Percentiles rank a stretch among this genome's conserved stretches.
These are phyloP conservation scores for Calonectria henricotiae DNA, from an alignment of 2,329 filamentous ascomycete species.

Conservation along the genomic window DNA sequence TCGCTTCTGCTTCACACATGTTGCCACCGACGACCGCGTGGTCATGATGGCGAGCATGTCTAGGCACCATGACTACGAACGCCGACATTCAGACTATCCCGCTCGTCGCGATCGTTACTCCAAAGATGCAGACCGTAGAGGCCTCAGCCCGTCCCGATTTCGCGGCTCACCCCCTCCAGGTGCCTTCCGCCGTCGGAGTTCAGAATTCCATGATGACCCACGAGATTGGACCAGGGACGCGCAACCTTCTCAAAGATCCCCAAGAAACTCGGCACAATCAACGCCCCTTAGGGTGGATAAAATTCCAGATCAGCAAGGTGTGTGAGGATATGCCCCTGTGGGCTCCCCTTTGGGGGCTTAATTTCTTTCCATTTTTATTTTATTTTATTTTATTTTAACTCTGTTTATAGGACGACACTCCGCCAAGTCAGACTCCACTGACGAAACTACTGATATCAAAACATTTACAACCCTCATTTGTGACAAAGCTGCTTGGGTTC, in stretches of 20 bases:
- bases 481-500: constrained; percentile 46
- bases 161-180: constrained; percentile 31
- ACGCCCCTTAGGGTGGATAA: constrained; percentile 30
- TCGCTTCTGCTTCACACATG: constrained; percentile 39
- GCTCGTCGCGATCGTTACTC: constrained; percentile 34
- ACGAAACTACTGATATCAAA: constrained; percentile 28
- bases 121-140: constrained; percentile 36
- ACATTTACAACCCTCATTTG: constrained; percentile 45
- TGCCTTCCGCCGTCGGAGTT: constrained; percentile 26
- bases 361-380: not conserved
- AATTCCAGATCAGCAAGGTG: constrained; percentile 41
- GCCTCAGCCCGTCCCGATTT: constrained; percentile 36
- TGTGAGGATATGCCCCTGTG: not conserved
- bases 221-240: constrained; percentile 27
- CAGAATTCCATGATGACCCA: constrained; percentile 38
- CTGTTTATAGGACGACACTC: constrained; percentile 12
- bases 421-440: constrained; percentile 13
- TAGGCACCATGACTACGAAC: constrained; percentile 38
- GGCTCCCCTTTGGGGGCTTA: not conserved
- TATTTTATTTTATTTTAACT: constrained; percentile 17
- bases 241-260: constrained; percentile 4
- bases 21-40: constrained; percentile 23
- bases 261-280: constrained; percentile 20
- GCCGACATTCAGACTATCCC: constrained; percentile 10
- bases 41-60: constrained; percentile 43